phyloP scores from a whole-genome alignment of 495 filamentous ascomycete species.

The Xylaria flabelliformis region DNA sequence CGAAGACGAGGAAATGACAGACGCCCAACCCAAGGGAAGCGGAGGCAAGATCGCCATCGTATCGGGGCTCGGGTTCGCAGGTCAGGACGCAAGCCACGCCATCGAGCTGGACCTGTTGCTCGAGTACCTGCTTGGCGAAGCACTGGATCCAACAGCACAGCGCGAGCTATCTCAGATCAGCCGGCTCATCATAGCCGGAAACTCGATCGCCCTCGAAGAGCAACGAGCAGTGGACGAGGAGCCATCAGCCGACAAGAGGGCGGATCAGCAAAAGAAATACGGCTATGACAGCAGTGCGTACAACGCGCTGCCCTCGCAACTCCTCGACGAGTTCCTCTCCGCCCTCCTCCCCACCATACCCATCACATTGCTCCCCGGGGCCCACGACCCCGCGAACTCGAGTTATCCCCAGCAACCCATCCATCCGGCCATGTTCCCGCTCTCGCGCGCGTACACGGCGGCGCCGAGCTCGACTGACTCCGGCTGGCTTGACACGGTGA shows the following conservation, averaged over 20 bases:
- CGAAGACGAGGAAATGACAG: conserved; percentile 54
- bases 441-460: conserved; percentile 69
- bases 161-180: conserved; percentile 71
- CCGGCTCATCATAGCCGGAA: conserved; percentile 88
- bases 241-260: conserved; percentile 40
- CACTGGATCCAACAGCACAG: conserved; percentile 62
- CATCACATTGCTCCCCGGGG: conserved; percentile 79
- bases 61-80: conserved; percentile 84
- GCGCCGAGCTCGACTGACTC: conserved; percentile 53
- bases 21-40: conserved; percentile 40
- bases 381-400: conserved; percentile 78
- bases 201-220: conserved; percentile 69
- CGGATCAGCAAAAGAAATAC: conserved; percentile 72
- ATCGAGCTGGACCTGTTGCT: conserved; percentile 77
- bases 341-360: conserved; percentile 81
- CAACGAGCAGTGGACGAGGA: conserved; percentile 43
- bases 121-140: conserved; percentile 89
- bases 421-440: conserved; percentile 82
- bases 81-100: conserved; percentile 69
- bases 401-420: conserved; percentile 83
- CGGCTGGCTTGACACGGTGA: conserved; percentile 86
- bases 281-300: conserved; percentile 90
- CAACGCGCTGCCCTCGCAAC: conserved; percentile 81
- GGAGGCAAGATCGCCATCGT: conserved; percentile 82
- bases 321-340: conserved; percentile 82